Evolutionary conservation across 176 grass and related monocot species (phyloP), one percentile per base, ranked within the genome.

Genomic region (Ananas comosus): DNA sequence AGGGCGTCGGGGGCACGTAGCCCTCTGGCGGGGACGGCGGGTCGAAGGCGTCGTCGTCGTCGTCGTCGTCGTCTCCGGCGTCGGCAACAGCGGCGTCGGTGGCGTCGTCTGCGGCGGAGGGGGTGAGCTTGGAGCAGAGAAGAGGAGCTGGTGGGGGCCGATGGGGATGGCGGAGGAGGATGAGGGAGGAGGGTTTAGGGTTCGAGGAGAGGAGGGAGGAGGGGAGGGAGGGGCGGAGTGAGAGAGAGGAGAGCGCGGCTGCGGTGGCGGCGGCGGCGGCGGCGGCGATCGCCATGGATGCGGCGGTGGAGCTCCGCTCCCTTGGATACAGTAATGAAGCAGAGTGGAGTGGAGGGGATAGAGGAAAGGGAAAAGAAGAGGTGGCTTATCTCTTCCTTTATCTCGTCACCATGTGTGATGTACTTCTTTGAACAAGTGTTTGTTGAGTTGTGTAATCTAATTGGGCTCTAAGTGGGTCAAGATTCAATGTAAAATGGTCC

Each of bases 1-100:
- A 85, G 18, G 84, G 70, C 0, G 89, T 77, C 6, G 85, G 82
- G 63, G 86, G 74, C 2, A 89, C 75, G 71, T 93, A 93, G 74
- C 86, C 86, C 71, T 89, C 90, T 4, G 86, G 85, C 14, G 86
- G 83, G 56, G 80, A 70, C 53, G 82, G 70, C 64, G 85, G 85
- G 3, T 79, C 69, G 64, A 89, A 92, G 16, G 63, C 73, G 13
- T 29, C 73, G 11, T 81, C 49, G 1, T 68, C 51, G n/a, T n/a
- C n/a, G n/a, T n/a, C n/a, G 64, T 69, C 67, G 10, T 47, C 65
- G 10, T 68, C 73, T 2, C 68, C 64, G 6, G 66, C 54, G 0
- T 79, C 66, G 0, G 78, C 65, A 0, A 83, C 70, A 5, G 19
- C 58, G 13, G 74, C 21, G 0, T 79, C 66, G 0, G 78, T 51